Evolutionary conservation across 2,329 filamentous ascomycete genomes (phyloP).

Genomic region (Thermothelomyces thermophilus): DNA sequence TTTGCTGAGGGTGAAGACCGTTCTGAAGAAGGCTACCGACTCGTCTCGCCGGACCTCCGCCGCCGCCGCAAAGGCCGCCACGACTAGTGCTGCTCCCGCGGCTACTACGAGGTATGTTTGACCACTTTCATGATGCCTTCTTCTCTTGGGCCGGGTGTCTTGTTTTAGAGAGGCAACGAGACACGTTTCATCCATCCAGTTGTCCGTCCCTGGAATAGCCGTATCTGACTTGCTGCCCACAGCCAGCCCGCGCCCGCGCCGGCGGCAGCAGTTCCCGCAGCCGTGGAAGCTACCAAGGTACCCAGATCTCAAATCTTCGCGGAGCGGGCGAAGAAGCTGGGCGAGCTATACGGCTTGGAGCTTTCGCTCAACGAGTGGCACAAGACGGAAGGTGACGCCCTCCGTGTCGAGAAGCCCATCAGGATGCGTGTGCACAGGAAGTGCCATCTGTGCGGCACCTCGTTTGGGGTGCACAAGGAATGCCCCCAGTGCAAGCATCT

Average conservation of each 20-base stretch:
- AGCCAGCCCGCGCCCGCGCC: conserved; percentile 15
- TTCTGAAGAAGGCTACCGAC: conserved; percentile 39
- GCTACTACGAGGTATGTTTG: conserved; percentile 17
- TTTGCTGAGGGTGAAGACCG: conserved; percentile 44
- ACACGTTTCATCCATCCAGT: too few species aligned
- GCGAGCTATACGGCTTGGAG: conserved; percentile 49
- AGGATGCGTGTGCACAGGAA: conserved; percentile 70
- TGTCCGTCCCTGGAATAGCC: not conserved
- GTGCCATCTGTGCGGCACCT: conserved; percentile 74
- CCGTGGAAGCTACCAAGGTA: conserved; percentile 30
- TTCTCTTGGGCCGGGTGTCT: not conserved
- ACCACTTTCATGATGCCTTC: not conserved
- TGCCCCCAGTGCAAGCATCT: conserved; percentile 73
- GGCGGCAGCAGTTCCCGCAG: conserved; percentile 10
- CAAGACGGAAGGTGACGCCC: conserved; percentile 46
- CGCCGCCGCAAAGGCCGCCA: conserved; percentile 14
- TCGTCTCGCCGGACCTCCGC: conserved; percentile 20
- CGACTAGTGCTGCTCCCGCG: conserved; percentile 15
- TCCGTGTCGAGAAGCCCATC: conserved; percentile 67
- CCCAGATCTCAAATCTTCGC: conserved; percentile 47
- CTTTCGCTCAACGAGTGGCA: conserved; percentile 50
- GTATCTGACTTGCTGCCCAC: not conserved
- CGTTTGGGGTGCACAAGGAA: conserved; percentile 65
- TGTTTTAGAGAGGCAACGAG: not conserved
- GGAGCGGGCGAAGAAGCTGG: conserved; percentile 50